A percentile compares a stretch with the other conserved stretches of the same genome.
These are phyloP conservation scores for Geotrichum reessii DNA, from an alignment of 1,139 yeast species.

Conservation along the genomic window DNA sequence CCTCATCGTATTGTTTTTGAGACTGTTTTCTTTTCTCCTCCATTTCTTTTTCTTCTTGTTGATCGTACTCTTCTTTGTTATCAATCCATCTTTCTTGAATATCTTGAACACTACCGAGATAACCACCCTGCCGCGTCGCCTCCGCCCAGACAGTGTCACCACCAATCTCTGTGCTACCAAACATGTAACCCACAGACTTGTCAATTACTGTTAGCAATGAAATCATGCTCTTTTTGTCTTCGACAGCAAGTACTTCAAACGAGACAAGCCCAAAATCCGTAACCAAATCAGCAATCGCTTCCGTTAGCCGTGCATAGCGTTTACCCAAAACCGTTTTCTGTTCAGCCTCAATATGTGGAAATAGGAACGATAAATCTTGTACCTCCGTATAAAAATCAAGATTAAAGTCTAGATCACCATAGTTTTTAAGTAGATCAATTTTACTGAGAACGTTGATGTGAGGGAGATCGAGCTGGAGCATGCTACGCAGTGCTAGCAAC, in stretches of 20 bases:
- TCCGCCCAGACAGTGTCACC: slow-evolving; percentile 97
- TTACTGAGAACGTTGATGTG: slow-evolving; percentile 89
- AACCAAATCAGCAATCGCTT: slow-evolving; percentile 74
- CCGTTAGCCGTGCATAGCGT: slow-evolving; percentile 63
- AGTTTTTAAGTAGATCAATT: slow-evolving; percentile 70
- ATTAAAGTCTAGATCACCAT: slow-evolving; percentile 56
- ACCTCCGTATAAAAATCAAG: slow-evolving; percentile 89
- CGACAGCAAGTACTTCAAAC: slow-evolving; percentile 85
- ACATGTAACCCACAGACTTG: slow-evolving; percentile 87
- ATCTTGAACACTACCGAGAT: slow-evolving; percentile 51
- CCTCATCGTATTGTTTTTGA: slow-evolving; percentile 17
- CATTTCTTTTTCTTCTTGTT: slow-evolving; percentile 48
- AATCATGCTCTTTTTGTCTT: slow-evolving; percentile 89
- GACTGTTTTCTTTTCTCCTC: slow-evolving; percentile 34
- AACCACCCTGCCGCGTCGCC: slow-evolving; percentile 76
- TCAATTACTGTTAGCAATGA: slow-evolving; percentile 69
- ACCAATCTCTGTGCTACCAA: slow-evolving; percentile 88
- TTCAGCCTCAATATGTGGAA: slow-evolving; percentile 68
- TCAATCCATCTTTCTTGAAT: slow-evolving; percentile 96
- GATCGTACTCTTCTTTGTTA: slow-evolving; percentile 69
- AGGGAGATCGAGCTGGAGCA: slow-evolving; percentile 90
- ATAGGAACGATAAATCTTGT: slow-evolving; percentile 66
- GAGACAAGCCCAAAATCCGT: slow-evolving; percentile 83
- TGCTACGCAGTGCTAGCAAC: slow-evolving; percentile 75
- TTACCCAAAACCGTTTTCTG: slow-evolving; percentile 55